Evolutionary conservation across 495 filamentous ascomycete genomes (phyloP).

Genomic region (Apiosordaria backusii): DNA sequence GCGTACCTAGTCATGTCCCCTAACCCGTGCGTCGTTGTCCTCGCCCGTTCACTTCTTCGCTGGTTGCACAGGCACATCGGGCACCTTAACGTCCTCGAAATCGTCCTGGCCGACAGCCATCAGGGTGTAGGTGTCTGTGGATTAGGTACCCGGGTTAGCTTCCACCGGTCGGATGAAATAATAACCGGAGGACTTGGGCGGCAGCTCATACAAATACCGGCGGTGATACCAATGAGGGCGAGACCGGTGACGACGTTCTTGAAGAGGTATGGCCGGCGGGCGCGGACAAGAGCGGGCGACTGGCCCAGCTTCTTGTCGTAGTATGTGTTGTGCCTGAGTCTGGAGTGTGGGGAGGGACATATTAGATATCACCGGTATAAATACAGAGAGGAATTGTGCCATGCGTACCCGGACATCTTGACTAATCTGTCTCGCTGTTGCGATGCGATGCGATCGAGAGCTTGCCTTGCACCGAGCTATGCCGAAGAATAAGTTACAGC

Average conservation of each 20-base stretch:
- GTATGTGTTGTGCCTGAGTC: slow-evolving; percentile 74
- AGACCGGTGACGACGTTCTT: slow-evolving; percentile 79
- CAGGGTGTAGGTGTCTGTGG: slow-evolving; percentile 81
- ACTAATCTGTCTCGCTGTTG: background rate
- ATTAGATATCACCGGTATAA: background rate
- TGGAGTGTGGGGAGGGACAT: slow-evolving; percentile 29
- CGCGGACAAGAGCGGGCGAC: slow-evolving; percentile 79
- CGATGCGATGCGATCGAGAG: background rate
- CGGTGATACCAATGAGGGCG: slow-evolving; percentile 62
- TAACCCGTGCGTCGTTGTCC: background rate
- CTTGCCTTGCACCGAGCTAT: background rate
- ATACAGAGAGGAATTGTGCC: background rate
- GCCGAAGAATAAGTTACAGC: background rate
- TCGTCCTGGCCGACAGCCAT: slow-evolving; percentile 90
- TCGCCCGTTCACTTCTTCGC: slow-evolving; percentile 29
- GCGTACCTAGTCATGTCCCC: background rate
- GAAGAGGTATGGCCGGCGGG: slow-evolving; percentile 84
- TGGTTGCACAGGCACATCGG: slow-evolving; percentile 52
- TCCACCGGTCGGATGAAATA: background rate
- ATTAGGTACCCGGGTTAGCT: slow-evolving; percentile 3
- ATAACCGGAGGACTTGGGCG: background rate
- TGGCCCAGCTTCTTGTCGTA: slow-evolving; percentile 82
- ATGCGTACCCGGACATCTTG: background rate
- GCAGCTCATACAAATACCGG: slow-evolving; percentile 67
- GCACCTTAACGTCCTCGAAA: slow-evolving; percentile 91